Conservation (phyloP, 2,329 filamentous ascomycete species). For the Colletotrichum simmondsii region DNA sequence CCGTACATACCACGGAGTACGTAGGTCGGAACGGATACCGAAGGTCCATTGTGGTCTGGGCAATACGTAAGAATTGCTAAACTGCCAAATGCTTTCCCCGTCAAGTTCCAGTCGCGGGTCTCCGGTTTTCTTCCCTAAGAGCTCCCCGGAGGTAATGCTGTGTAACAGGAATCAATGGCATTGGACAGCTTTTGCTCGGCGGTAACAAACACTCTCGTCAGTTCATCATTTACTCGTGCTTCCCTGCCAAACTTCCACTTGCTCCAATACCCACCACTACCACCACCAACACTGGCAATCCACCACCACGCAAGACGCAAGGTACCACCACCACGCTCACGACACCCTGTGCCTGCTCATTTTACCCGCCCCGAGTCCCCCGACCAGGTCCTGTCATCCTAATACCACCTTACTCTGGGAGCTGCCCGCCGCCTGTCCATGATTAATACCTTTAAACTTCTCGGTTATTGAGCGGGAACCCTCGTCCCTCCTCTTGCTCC, state of each 20-base stretch:
- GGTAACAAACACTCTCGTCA: not conserved
- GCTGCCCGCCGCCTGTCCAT: conserved; percentile 10
- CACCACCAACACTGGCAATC: not conserved
- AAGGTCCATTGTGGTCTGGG: not conserved
- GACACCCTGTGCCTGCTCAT: not conserved
- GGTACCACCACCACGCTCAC: not conserved
- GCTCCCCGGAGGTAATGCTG: not conserved
- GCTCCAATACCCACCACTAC: not conserved
- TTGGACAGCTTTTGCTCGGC: not conserved
- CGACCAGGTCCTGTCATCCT: not conserved
- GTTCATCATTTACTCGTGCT: not conserved
- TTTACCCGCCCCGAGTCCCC: not conserved
- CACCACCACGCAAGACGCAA: too few species aligned
- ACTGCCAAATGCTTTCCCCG: not conserved
- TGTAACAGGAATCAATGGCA: not conserved
- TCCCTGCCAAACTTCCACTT: not conserved
- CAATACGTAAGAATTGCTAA: conserved; percentile 16
- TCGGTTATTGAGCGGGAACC: conserved; percentile 26
- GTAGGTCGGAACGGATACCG: too few species aligned
- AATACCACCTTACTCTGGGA: not conserved
- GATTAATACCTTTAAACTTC: conserved; percentile 16
- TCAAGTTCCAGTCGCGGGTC: not conserved
- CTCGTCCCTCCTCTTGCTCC: not conserved
- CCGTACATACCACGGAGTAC: too few species aligned
- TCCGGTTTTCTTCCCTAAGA: conserved; percentile 20